A percentile compares a stretch with the other conserved stretches of the same genome.
phyloP scores from a whole-genome alignment of 805 yeast genomes.

The Sugiyamaella lignohabitans region DNA sequence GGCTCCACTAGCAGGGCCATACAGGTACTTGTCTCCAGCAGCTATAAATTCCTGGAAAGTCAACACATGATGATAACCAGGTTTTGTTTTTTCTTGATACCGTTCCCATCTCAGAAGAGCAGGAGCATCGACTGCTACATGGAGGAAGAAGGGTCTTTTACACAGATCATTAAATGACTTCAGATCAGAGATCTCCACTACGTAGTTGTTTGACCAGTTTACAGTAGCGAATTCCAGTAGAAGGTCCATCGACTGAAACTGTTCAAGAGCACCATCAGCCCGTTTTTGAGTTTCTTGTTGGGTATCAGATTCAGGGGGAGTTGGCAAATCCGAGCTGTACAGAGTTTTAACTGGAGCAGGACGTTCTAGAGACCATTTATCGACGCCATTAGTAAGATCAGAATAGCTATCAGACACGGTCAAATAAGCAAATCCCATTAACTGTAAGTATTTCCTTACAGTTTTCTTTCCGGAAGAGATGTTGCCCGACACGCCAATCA shows the following conservation, averaged over 20 bases:
- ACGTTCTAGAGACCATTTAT: background rate
- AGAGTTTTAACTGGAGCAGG: background rate
- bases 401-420: background rate
- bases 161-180: conserved; percentile 42
- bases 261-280: background rate
- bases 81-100: conserved; percentile 3
- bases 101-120: conserved; percentile 14
- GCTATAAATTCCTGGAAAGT: conserved; percentile 35
- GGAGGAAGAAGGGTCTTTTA: conserved; percentile 79
- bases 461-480: conserved; percentile 60
- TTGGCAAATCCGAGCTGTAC: background rate
- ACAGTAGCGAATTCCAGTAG: conserved; percentile 37
- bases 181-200: conserved; percentile 44
- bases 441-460: conserved; percentile 50
- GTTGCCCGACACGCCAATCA: conserved; percentile 71
- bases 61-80: background rate
- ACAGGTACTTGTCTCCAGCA: conserved; percentile 31
- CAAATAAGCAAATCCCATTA: conserved; percentile 45
- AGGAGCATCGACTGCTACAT: conserved; percentile 73
- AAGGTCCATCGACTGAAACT: conserved; percentile 13
- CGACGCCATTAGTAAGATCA: background rate
- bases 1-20: conserved; percentile 29
- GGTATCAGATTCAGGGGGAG: conserved; percentile 5
- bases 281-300: too few species aligned
- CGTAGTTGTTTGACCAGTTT: conserved; percentile 60